A percentile compares a stretch with the other conserved stretches of the same genome.
These are phyloP conservation scores for Cymodocea nodosa DNA, from an alignment of 116 monocot genomes.

Conservation along the genomic window DNA sequence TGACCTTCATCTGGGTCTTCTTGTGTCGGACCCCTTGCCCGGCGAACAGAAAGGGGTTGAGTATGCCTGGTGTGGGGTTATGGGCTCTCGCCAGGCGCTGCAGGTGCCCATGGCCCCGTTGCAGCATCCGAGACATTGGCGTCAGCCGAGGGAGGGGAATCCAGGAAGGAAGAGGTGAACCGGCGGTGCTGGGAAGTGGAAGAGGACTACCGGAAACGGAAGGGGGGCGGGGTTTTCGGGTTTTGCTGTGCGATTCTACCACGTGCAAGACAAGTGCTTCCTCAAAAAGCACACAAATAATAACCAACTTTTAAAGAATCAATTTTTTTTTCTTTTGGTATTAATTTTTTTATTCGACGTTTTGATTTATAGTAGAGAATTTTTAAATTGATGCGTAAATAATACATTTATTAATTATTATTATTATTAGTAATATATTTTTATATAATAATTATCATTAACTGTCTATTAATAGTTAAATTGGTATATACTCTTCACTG, in stretches of 20 bases:
- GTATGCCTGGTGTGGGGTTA: slow-evolving; percentile 7
- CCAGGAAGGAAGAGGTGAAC: background rate
- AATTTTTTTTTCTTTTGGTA: too few species aligned
- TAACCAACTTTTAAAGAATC: too few species aligned
- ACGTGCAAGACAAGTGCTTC: too few species aligned
- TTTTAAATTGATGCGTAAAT: too few species aligned
- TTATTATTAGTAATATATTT: too few species aligned
- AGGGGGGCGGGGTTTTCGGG: background rate
- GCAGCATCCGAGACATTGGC: slow-evolving; percentile 10
- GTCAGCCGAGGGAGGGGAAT: background rate
- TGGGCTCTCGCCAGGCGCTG: background rate
- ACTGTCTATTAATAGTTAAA: too few species aligned
- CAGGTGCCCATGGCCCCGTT: slow-evolving; percentile 1
- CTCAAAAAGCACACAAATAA: too few species aligned
- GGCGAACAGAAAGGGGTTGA: slow-evolving; percentile 50
- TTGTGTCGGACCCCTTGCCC: slow-evolving; percentile 65
- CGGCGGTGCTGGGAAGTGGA: background rate
- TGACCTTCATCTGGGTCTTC: slow-evolving; percentile 67
- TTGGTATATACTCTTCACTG: too few species aligned
- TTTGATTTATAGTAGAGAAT: too few species aligned
- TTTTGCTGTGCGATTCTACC: background rate
- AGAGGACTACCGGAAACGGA: background rate
- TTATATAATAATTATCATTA: too few species aligned
- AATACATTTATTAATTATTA: too few species aligned
- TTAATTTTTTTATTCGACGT: too few species aligned